Conservation (phyloP, 192 early-diverging fungal species). For the Chytriomyces confervae region DNA sequence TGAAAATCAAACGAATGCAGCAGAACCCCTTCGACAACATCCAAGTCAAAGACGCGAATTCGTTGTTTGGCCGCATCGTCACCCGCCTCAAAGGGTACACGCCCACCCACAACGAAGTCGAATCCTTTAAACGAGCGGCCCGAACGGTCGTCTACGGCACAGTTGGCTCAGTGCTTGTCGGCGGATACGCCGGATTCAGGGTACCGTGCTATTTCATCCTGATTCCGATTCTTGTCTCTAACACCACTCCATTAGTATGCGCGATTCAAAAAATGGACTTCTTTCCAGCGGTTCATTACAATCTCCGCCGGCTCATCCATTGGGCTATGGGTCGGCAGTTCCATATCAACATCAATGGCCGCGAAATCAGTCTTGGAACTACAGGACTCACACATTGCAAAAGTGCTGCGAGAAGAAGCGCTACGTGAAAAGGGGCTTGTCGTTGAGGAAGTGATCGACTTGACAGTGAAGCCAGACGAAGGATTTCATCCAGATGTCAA, state of each 20-base stretch:
- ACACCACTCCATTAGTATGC: background rate
- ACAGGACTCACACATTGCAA: slow-evolving; percentile 3
- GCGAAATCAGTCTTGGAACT: background rate
- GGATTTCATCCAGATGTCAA: background rate
- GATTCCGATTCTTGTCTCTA: background rate
- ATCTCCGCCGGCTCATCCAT: background rate
- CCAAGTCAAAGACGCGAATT: background rate
- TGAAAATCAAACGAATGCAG: background rate
- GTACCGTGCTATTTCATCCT: background rate
- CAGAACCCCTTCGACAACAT: background rate
- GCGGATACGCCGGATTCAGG: background rate
- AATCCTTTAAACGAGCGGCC: background rate
- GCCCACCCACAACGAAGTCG: background rate
- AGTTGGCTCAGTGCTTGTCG: background rate
- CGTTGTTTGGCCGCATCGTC: background rate
- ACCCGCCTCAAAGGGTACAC: background rate
- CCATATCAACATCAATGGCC: background rate
- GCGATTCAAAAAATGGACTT: background rate
- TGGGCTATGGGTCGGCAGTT: background rate
- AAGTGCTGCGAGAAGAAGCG: slow-evolving; percentile 10
- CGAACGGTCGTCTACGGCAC: background rate
- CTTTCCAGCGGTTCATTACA: background rate
- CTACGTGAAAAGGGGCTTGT: background rate
- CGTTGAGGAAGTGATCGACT: background rate
- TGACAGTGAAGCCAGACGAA: background rate